Conservation (phyloP, 495 filamentous ascomycete species). For the Penicillium cosmopolitanum region DNA sequence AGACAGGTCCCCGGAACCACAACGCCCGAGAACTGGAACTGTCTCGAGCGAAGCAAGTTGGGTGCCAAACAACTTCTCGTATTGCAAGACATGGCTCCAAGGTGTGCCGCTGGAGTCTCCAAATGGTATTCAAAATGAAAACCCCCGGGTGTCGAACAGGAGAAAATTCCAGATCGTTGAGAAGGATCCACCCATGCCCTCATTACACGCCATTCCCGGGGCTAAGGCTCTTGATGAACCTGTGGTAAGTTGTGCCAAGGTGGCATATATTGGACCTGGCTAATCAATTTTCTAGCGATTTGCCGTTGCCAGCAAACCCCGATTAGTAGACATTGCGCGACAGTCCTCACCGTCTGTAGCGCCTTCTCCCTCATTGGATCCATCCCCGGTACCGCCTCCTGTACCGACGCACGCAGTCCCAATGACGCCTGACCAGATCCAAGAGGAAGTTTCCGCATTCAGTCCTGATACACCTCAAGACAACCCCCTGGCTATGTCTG, state of each 20-base stretch:
- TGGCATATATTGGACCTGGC: not conserved
- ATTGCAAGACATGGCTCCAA: constrained; percentile 50
- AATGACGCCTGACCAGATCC: constrained; percentile 44
- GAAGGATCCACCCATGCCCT: constrained; percentile 40
- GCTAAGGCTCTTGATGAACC: constrained; percentile 36
- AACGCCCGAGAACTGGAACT: constrained; percentile 42
- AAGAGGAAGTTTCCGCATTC: constrained; percentile 50
- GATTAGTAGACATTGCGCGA: constrained; percentile 45
- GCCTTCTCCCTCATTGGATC: constrained; percentile 22
- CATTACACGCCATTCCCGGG: constrained; percentile 30
- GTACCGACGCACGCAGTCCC: constrained; percentile 31
- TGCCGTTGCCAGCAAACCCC: constrained; percentile 48
- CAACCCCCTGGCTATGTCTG: constrained; percentile 43
- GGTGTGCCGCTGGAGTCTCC: constrained; percentile 39
- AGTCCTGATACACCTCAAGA: constrained; percentile 51
- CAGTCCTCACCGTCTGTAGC: constrained; percentile 36
- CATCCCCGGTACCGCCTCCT: constrained; percentile 22
- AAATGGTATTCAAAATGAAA: constrained; percentile 27
- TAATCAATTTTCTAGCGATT: constrained; percentile 34
- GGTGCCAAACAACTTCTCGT: constrained; percentile 46
- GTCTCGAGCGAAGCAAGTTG: constrained; percentile 50
- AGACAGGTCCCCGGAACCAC: constrained; percentile 29
- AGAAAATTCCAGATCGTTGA: constrained; percentile 49
- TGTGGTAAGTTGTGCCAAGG: constrained; percentile 28
- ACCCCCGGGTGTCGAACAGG: constrained; percentile 37